Conservation (phyloP, 306 rosid genomes). For the Fragaria vesca region DNA sequence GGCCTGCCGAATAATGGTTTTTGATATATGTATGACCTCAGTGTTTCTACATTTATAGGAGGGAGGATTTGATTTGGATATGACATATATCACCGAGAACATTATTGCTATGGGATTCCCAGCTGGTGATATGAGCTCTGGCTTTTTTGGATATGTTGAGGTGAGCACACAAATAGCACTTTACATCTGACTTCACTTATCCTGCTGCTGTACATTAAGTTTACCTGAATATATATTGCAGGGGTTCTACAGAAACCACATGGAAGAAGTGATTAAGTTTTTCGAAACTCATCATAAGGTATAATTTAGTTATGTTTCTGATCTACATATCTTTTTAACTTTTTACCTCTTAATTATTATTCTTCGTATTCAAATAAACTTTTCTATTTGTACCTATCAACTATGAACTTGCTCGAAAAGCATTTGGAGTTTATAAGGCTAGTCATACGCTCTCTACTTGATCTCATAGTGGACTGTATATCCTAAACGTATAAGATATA, state of each 20-base stretch:
- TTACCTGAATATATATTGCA: conserved; percentile 41
- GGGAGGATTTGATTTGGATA: conserved; percentile 97
- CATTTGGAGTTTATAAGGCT: background rate
- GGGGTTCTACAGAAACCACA: conserved; percentile 96
- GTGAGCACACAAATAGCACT: conserved; percentile 40
- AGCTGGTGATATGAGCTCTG: conserved; percentile 99
- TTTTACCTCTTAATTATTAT: background rate
- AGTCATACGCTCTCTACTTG: background rate
- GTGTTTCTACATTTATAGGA: conserved; percentile 48
- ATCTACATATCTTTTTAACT: background rate
- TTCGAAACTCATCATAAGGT: conserved; percentile 99
- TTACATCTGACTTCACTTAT: conserved; percentile 20
- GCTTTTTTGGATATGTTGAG: conserved; percentile 97
- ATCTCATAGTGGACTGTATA: background rate
- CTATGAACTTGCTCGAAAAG: background rate
- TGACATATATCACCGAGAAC: conserved; percentile 97
- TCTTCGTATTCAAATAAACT: background rate
- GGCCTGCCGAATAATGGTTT: background rate
- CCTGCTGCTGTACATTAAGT: conserved; percentile 16
- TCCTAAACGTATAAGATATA: background rate
- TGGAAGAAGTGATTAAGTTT: conserved; percentile 98
- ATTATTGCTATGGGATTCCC: conserved; percentile 99
- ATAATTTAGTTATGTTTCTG: background rate
- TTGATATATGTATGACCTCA: conserved; percentile 18
- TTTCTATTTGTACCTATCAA: background rate